Percentiles rank a stretch among this genome's conserved stretches.
phyloP scores from a whole-genome alignment of 2,329 filamentous ascomycete species.

The Aspergillus amoenus region DNA sequence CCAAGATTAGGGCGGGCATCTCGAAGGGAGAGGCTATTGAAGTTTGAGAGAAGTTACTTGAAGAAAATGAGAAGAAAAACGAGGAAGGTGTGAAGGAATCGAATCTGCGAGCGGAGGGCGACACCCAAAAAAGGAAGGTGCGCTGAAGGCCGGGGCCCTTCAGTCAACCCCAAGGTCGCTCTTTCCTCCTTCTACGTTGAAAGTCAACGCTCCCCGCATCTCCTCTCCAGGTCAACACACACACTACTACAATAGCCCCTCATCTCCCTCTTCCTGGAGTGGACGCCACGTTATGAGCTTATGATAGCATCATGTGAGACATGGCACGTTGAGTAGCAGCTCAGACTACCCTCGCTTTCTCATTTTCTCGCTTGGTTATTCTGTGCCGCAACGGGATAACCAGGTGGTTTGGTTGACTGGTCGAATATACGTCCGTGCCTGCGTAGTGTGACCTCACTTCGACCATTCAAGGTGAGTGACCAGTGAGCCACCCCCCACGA shows the following conservation, averaged over 20 bases:
- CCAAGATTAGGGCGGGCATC: no score
- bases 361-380: not conserved
- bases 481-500: not conserved
- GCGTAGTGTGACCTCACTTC: not conserved
- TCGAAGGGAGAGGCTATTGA: not conserved
- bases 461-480: not conserved
- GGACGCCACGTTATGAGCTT: not conserved
- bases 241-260: not conserved
- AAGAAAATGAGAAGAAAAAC: not conserved
- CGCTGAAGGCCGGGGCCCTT: not conserved
- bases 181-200: not conserved
- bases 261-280: not conserved
- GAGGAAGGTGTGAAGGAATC: not conserved
- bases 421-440: not conserved
- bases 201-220: not conserved
- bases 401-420: not conserved
- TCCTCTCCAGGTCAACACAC: not conserved
- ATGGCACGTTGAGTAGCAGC: no score
- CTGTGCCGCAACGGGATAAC: not conserved
- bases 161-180: not conserved
- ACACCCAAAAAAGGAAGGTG: slow-evolving; percentile 1
- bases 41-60: not conserved
- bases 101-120: not conserved
- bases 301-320: slow-evolving; percentile 23
- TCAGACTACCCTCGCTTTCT: not conserved